Conservation (phyloP, 345 rosid species). For the Durio zibethinus region DNA sequence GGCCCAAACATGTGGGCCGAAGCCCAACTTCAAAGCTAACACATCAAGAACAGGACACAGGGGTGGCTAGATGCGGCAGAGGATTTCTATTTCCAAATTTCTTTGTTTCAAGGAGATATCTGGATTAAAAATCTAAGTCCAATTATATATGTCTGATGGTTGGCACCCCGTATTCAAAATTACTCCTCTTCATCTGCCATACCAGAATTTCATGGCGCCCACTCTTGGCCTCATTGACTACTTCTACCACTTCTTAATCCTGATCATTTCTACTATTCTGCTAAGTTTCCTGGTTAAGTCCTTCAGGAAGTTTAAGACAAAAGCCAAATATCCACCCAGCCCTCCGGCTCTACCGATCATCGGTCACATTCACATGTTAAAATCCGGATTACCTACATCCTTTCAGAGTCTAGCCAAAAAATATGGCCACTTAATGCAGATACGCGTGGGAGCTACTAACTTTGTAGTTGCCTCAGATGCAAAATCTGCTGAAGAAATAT, state of each 20-base stretch:
- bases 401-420: conserved; percentile 26
- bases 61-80: background rate
- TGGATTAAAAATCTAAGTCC: background rate
- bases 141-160: background rate
- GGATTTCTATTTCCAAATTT: background rate
- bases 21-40: too few relatives aligned
- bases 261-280: conserved; percentile 17
- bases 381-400: conserved; percentile 25
- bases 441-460: conserved; percentile 27
- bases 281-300: conserved; percentile 16
- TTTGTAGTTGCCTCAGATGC: conserved; percentile 30
- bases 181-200: background rate
- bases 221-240: background rate
- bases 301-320: conserved; percentile 3
- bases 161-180: background rate
- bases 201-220: background rate
- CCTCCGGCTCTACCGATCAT: conserved; percentile 40
- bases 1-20: too few relatives aligned
- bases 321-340: conserved; percentile 31
- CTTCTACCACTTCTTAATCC: background rate
- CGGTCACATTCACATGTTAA: conserved; percentile 42
- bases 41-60: too few relatives aligned
- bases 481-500: conserved; percentile 26
- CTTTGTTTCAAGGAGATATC: too few relatives aligned
- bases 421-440: conserved; percentile 36